phyloP scores from a whole-genome alignment of 495 filamentous ascomycete genomes.

The Penicillium bialowiezense region DNA sequence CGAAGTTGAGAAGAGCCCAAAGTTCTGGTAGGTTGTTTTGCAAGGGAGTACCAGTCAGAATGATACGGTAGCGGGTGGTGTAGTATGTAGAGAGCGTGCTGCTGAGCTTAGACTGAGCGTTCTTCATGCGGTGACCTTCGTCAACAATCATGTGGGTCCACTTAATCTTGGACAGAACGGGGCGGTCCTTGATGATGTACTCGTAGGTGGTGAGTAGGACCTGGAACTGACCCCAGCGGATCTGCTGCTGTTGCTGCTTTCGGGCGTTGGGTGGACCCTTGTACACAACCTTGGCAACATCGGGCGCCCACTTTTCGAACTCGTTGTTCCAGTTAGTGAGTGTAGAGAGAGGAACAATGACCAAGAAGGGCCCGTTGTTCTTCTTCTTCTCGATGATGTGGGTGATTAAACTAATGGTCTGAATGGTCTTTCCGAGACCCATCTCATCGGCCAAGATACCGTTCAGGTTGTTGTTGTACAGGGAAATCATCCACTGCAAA shows the following conservation, averaged over 20 bases:
- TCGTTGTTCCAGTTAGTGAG: constrained; percentile 98
- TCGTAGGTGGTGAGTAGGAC: constrained; percentile 97
- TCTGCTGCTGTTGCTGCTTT: constrained; percentile 89
- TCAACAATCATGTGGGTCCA: constrained; percentile 99
- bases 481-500: constrained; percentile 97
- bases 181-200: constrained; percentile 98
- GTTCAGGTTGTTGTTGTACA: constrained; percentile 99
- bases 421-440: constrained; percentile 99
- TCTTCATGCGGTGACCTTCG: constrained; percentile 99
- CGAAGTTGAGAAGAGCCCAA: constrained; percentile 97
- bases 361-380: constrained; percentile 89
- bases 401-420: constrained; percentile 96
- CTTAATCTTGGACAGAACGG: constrained; percentile 91
- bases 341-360: constrained; percentile 94
- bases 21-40: constrained; percentile 97
- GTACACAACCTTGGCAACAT: constrained; percentile 83
- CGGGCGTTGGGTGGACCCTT: constrained; percentile 88
- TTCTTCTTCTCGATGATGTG: constrained; percentile 95
- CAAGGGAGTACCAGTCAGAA: constrained; percentile 93
- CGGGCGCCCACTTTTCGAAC: constrained; percentile 98
- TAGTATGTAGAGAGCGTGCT: constrained; percentile 94
- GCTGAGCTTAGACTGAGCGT: constrained; percentile 93
- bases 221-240: constrained; percentile 93
- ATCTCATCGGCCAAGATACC: constrained; percentile 98
- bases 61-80: constrained; percentile 88